Percentiles rank a stretch among this genome's conserved stretches.
These are phyloP conservation scores for Colletotrichum sp. DNA, from an alignment of 2,329 filamentous ascomycete genomes.

Conservation along the genomic window DNA sequence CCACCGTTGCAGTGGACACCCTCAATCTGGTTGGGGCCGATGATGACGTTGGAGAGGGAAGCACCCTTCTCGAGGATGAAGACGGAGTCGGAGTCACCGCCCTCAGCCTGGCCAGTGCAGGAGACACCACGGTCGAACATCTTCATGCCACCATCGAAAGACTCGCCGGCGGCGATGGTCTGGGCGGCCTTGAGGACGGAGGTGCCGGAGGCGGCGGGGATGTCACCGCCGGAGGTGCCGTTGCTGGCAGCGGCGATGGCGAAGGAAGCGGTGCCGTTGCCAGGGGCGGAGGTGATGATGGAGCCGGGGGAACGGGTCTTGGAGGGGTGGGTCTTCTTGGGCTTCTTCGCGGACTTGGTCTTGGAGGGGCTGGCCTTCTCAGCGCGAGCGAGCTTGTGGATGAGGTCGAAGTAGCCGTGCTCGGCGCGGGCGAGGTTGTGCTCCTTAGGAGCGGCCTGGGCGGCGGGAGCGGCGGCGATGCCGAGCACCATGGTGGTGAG, in stretches of 20 bases:
- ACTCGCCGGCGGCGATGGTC: conserved; percentile 30
- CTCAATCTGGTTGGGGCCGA: conserved; percentile 47
- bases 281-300: conserved; percentile 12
- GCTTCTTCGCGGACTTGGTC: not conserved
- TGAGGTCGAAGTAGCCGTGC: conserved; percentile 14
- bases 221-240: conserved; percentile 22
- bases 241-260: not conserved
- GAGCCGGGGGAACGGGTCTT: not conserved
- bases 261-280: not conserved
- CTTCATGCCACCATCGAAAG: conserved; percentile 32
- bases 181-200: conserved; percentile 26
- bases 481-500: conserved; percentile 16
- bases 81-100: conserved; percentile 45
- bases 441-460: not conserved
- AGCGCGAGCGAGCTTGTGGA: conserved; percentile 11
- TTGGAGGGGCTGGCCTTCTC: conserved; percentile 3
- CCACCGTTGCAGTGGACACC: conserved; percentile 51
- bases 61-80: conserved; percentile 47
- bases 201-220: conserved; percentile 29
- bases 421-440: conserved; percentile 6
- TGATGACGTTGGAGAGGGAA: conserved; percentile 49
- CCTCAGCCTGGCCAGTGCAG: conserved; percentile 49
- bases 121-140: conserved; percentile 42
- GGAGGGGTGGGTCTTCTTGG: not conserved
- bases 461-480: conserved; percentile 10